Base-by-base conservation (phyloP, 371 early-diverging fungal genomes). In the Circinella minor region DNA sequence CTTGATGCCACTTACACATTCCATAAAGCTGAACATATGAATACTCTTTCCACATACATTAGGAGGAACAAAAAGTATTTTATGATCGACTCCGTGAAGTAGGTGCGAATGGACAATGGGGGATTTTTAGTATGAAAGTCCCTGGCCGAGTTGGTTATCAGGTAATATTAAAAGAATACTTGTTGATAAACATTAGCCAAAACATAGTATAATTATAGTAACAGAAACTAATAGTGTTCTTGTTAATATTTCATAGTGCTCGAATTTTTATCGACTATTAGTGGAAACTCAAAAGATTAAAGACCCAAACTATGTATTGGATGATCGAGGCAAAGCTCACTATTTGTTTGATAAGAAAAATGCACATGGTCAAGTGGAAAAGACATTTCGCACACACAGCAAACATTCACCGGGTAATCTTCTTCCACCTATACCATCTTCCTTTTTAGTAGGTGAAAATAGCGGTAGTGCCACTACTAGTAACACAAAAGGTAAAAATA, bases 81-180 rank as follows among this genome's bases (percentile, higher is more conserved):
- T 88, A 93, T 69, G 78, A 87, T 36, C 87, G 96, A 47, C 76
- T 96, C 61, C 77, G 76, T 37, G 95, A 95, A 73, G 84, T 94
- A 20, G 97, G 97, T 11, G 94, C 95, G 37, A 91, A 93, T 74
- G 95, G 95, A 5, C 95, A 96, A 74, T 96, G 97, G 96, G 96
- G 97, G 9, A 85, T 96, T 37, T 96, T 96, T 73, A 93, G 95
- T 46, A 94, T 93, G 91, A 83, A 91, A 7, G 93, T 96, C 57
- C 95, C 97, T 4, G 97, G 97, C 14, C 89, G 97, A 46, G 97
- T 96, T 36, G 97, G 96, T 5, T 96, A 96, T 73, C 97, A 93
- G 83, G 93, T 91, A 82, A 38, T 36, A 27, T 59, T 27, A 59
- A 27, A 59, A 59, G 27, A 27, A 13, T 13, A 13, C n/a, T 11